Evolutionary conservation across 2,329 filamentous ascomycete species (phyloP).

Genomic region (Nemania sp.): DNA sequence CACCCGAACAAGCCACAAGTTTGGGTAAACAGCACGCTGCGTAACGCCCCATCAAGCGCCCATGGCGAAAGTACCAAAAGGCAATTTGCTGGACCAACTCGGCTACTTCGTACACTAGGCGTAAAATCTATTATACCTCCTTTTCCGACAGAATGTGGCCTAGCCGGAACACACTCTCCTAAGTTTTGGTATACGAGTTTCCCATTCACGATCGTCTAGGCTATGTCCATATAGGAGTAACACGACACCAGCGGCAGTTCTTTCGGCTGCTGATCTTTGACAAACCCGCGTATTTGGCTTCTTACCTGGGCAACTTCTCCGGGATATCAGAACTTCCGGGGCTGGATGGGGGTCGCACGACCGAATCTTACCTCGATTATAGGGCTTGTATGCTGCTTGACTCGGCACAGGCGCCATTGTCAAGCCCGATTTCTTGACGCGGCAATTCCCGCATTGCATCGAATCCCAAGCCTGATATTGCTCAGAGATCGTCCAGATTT

Average conservation of each 20-base stretch:
- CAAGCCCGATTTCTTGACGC: constrained; percentile 11
- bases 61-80: constrained; percentile 18
- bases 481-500: background rate
- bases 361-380: constrained; percentile 19
- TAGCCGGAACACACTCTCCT: constrained; percentile 2
- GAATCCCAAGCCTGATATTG: background rate
- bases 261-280: background rate
- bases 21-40: constrained; percentile 23
- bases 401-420: constrained; percentile 18
- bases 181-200: too few species aligned
- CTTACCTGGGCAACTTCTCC: constrained; percentile 1
- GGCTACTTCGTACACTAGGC: background rate
- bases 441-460: constrained; percentile 17
- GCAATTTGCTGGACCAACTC: constrained; percentile 23
- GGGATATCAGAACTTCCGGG: constrained; percentile 11
- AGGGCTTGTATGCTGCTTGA: constrained; percentile 22
- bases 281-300: background rate
- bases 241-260: background rate
- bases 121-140: constrained; percentile 2
- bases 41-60: constrained; percentile 18
- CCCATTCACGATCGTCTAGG: background rate
- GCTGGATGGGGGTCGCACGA: constrained; percentile 16
- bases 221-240: background rate
- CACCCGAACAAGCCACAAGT: constrained; percentile 13
- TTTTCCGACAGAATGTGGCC: constrained; percentile 9